Evolutionary conservation across 2,329 filamentous ascomycete species (phyloP).

Genomic region (Ophiostoma piceae): DNA sequence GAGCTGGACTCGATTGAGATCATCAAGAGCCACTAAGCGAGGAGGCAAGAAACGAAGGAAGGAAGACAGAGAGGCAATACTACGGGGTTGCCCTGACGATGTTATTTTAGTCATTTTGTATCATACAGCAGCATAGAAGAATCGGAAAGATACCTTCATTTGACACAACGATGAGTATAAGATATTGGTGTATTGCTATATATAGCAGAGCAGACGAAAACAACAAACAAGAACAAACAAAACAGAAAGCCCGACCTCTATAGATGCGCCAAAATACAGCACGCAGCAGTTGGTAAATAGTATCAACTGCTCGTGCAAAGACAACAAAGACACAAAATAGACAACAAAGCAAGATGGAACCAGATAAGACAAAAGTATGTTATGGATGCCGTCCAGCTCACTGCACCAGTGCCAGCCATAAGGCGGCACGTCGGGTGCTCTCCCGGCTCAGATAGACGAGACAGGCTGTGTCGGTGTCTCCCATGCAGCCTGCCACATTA

Average conservation of each 20-base stretch:
- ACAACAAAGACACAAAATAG: neutral
- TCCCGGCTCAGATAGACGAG: too few species aligned
- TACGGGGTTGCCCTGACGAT: neutral
- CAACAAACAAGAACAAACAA: neutral
- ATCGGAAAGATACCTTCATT: constrained; percentile 13
- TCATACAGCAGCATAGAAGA: constrained; percentile 23
- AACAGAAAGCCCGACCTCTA: constrained; percentile 2
- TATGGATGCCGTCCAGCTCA: neutral
- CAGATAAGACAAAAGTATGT: neutral
- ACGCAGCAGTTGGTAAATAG: constrained; percentile 1
- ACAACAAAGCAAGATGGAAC: neutral
- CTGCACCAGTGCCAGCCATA: neutral
- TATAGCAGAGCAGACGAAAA: neutral
- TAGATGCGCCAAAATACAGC: constrained; percentile 13
- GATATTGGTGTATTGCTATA: neutral
- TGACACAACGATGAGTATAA: neutral
- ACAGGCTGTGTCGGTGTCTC: neutral
- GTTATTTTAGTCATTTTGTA: constrained; percentile 20
- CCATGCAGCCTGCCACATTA: neutral
- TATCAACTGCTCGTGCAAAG: neutral
- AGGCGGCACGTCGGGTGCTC: too few species aligned
- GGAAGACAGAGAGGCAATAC: neutral
- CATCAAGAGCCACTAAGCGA: constrained; percentile 43
- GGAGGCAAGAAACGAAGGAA: neutral
- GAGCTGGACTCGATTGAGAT: constrained; percentile 48